Base-by-base conservation (phyloP, 345 rosid genomes). In the Salix udensis region DNA sequence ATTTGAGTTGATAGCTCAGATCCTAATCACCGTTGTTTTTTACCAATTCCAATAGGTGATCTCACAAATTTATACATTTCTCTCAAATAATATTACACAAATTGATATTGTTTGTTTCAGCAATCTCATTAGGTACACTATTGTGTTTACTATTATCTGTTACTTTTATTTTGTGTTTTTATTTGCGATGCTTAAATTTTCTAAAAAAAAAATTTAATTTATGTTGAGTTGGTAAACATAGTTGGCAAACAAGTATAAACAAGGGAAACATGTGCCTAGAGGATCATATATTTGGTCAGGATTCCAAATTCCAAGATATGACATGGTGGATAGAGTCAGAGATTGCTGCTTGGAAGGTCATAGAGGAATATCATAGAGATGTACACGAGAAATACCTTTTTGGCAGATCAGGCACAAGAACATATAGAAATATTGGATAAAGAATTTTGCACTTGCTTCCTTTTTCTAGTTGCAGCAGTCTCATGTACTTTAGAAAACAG, bases 401-500 rank as follows among this genome's bases (percentile, higher is more conserved):
- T 42, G 99, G 98, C 48, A 96, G 91, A 85, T 91, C 91, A n/a
- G 98, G 92, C 78, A 90, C 91, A 21, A 90, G 87, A 64, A 92
- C 85, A 85, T 91, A 91, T 21, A 93, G 79, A 81, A 85, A 86
- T 24, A 92, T 78, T 72, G 95, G 92, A 82, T 93, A 84, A 1
- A 86, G 77, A 72, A 82, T 58, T 81, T 83, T 74, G 1, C 75
- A 55, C 19, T 71, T 78, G 73, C 82, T 75, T 60, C 50, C 46
- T 46, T 78, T 48, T 34, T 78, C 82, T 68, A n/a, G 28, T 81
- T 78, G 71, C 74, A 83, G 81, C 26, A 80, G 79, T 84, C 86
- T 90, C 79, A 75, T 80, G 67, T 84, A 76, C 77, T 89, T 72
- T 19, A 89, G 79, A 78, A 89, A 84, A 60, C 75, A 66, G 72